Base-by-base conservation (phyloP, 208 protist genomes). In the Balamuthia mandrillaris region DNA sequence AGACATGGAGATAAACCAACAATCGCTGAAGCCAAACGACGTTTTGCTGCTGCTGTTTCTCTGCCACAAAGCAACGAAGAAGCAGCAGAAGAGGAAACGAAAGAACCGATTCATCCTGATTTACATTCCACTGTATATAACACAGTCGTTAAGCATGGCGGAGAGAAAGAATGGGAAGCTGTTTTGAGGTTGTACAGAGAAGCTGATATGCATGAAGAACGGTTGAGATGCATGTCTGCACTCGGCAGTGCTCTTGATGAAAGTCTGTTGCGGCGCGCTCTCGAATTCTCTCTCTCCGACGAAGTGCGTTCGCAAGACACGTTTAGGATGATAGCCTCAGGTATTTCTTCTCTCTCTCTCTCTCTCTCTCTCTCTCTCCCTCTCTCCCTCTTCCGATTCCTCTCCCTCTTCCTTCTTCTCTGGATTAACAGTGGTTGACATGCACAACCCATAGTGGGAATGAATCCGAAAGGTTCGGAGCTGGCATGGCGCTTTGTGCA, bases 111-210 rank as follows among this genome's bases (percentile, higher is more conserved):
- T 31, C 75, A 63, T 21, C 75, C 75, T 3, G 75, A 83, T 56
- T n/a, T 83, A 31, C 75, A 68, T 16, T 56, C 75, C 5, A 24
- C 66, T 18, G 75, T 83, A 18, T 83, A 68, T 44, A 83, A 83
- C 42, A 33, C 66, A 27, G 75, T 56, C 27, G 75, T 83, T 0
- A 83, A 68, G n/a, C n/a, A 56, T 21, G 75, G 75, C 24, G 75
- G 75, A 5, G 54, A 83, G 75, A 83, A 49, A 56, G 75, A 83
- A 39, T 83, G 75, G 75, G 75, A 83, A 24, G 75, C 51, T 31
- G 21, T 83, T 31, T 27, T 33, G 14, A 31, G 66, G 41, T 68
- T 83, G 37, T 83, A 83, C 24, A 49, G 75, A 24, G 66, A 49
- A 5, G 42, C 75, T n/a, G 47, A 83, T 24, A 68, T 56, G 10